Conservation (phyloP, 345 rosid genomes). For the Populus davidiana region DNA sequence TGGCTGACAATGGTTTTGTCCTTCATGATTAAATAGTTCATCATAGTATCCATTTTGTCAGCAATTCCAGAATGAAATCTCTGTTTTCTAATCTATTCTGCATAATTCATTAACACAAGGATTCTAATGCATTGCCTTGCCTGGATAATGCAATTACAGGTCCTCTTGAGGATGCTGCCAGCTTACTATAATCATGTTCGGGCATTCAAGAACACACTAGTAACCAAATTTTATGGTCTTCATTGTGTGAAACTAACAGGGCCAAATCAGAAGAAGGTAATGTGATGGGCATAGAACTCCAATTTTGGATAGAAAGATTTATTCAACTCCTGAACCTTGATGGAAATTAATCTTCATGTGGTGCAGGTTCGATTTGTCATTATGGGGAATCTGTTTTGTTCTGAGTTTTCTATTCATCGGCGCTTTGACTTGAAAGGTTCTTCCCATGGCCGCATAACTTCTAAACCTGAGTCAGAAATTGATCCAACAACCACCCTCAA, state of each 20-base stretch:
- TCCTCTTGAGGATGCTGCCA: conserved; percentile 90
- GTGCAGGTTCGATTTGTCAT: conserved; percentile 81
- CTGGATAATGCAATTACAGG: conserved; percentile 38
- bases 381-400: conserved; percentile 91
- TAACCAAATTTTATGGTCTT: conserved; percentile 90
- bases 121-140: neutral
- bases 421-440: conserved; percentile 97
- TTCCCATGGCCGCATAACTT: conserved; percentile 85
- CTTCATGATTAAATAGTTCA: neutral
- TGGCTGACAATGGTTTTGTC: neutral
- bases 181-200: conserved; percentile 94
- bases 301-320: neutral
- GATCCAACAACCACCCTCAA: conserved; percentile 88
- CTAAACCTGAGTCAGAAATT: conserved; percentile 79
- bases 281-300: neutral
- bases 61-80: neutral
- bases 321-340: neutral
- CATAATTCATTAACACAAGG: neutral
- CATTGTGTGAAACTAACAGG: conserved; percentile 91
- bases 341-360: conserved; percentile 8
- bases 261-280: conserved; percentile 81
- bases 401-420: conserved; percentile 69
- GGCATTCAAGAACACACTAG: conserved; percentile 79
- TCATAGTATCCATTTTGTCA: neutral
- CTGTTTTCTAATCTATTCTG: neutral